Conservation (phyloP, 495 filamentous ascomycete species). For the Acidomyces sp. region DNA sequence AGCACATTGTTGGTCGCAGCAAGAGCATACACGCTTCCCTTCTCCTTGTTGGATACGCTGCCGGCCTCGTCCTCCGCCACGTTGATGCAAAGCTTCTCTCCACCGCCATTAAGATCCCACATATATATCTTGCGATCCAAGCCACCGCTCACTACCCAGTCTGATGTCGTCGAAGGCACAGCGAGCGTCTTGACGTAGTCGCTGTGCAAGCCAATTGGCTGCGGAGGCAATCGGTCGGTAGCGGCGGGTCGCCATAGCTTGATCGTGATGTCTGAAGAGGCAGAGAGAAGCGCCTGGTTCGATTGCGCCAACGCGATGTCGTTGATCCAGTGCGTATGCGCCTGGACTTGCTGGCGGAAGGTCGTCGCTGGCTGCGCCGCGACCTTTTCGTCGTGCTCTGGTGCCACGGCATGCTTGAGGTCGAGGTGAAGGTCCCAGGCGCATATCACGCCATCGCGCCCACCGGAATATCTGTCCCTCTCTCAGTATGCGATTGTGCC, state of each 20-base stretch:
- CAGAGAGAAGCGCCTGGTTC: conserved; percentile 76
- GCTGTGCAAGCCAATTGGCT: conserved; percentile 79
- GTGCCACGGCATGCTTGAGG: conserved; percentile 28
- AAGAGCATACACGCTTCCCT: conserved; percentile 90
- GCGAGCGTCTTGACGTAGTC: conserved; percentile 96
- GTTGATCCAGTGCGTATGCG: conserved; percentile 98
- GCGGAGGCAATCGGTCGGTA: conserved; percentile 49
- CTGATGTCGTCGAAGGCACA: conserved; percentile 52
- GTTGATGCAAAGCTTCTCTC: conserved; percentile 73
- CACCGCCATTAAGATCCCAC: conserved; percentile 83
- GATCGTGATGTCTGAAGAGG: conserved; percentile 89
- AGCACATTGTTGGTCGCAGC: conserved; percentile 61
- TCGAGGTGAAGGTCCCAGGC: conserved; percentile 77
- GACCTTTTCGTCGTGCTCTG: conserved; percentile 25
- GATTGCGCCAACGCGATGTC: conserved; percentile 78
- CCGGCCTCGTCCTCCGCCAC: conserved; percentile 67
- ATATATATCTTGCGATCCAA: conserved; percentile 82
- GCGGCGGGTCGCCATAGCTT: conserved; percentile 88
- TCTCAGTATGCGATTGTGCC: not conserved
- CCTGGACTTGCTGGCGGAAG: conserved; percentile 87
- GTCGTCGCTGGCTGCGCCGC: conserved; percentile 35
- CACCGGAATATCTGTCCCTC: conserved; percentile 69
- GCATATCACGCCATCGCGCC: conserved; percentile 89
- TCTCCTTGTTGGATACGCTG: conserved; percentile 60
- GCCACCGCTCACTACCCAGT: conserved; percentile 94